These are phyloP conservation scores for Fusarium oxysporum DNA, from an alignment of 2,329 filamentous ascomycete genomes.

Conservation along the genomic window DNA sequence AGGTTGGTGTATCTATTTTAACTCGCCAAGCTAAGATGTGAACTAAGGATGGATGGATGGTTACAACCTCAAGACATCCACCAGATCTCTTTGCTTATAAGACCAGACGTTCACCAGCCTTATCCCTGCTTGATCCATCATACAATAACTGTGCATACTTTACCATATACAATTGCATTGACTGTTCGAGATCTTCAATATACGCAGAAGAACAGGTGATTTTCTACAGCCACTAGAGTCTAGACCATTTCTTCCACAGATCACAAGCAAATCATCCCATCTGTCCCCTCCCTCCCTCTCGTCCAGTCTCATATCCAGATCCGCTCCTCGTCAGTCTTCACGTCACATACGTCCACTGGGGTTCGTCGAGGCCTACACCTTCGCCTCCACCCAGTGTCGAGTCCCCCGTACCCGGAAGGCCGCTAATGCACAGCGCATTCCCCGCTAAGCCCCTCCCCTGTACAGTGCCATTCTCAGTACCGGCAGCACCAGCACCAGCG, in stretches of 20 bases:
- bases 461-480: slow-evolving; percentile 34
- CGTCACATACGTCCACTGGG: background rate
- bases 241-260: slow-evolving; percentile 27
- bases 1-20: slow-evolving; percentile 35
- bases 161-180: background rate
- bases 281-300: slow-evolving; percentile 7
- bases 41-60: slow-evolving; percentile 21
- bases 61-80: slow-evolving; percentile 22
- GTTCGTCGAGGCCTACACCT: slow-evolving; percentile 17
- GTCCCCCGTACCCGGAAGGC: slow-evolving; percentile 13
- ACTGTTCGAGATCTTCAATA: background rate
- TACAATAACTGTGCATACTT: background rate
- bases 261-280: slow-evolving; percentile 14
- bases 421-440: slow-evolving; percentile 44
- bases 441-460: slow-evolving; percentile 32
- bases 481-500: slow-evolving; percentile 13
- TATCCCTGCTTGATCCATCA: slow-evolving; percentile 5
- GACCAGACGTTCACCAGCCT: slow-evolving; percentile 11
- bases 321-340: background rate
- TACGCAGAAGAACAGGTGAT: background rate
- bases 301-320: background rate
- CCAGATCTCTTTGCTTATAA: slow-evolving; percentile 16
- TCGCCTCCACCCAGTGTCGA: slow-evolving; percentile 29
- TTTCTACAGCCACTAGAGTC: slow-evolving; percentile 34
- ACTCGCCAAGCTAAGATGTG: slow-evolving; percentile 16